Base-by-base conservation (phyloP, 2,329 filamentous ascomycete genomes). In the Pseudocercospora eumusae region DNA sequence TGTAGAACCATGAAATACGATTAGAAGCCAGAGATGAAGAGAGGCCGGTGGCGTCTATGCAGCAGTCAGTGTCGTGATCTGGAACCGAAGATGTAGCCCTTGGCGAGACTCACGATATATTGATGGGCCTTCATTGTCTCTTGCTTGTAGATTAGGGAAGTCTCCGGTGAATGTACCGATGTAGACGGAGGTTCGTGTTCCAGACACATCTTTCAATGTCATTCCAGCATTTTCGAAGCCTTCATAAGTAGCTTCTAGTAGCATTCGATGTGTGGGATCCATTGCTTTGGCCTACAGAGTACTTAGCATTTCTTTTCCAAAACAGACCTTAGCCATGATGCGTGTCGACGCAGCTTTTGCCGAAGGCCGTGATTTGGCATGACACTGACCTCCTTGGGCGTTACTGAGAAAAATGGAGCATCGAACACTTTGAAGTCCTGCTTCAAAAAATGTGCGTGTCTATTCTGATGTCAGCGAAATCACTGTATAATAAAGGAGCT, bases 321-420 rank as follows among this genome's bases (percentile, higher is more conserved):
- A 11, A 11, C 2, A 28, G 27, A 8, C 27, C 27, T 28, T 28
- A 9, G 27, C 2, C 27, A 8, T 7, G 8, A 28, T 28, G 27
- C 7, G 27, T 28, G 27, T 4, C 27, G 5, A 28, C 27, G 27
- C 7, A 28, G 27, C 27, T 5, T 8, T 28, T 9, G 27, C 8
- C 7, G 27, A 8, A 28, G 7, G 27, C 4, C 27, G 27, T 28
- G 27, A 9, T 28, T 8, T 2, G 27, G 27, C 27, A 28, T 28
- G 7, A 23, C 11, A 40, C 54, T 56, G 54, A 40, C 55, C 50
- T 70, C 67, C 10, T 44, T 47, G 7, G 40, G 54, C 7, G 56
- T 57, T 15, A 70, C 59, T 15, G 56, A 56, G 55, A 69, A 70
- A 47, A 70, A 69, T 4, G 60, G 56, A 18, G 63, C 62, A 49